A percentile compares a stretch with the other conserved stretches of the same genome.
phyloP scores from a whole-genome alignment of 192 early-diverging fungal species.

The Spizellomyces punctatus region DNA sequence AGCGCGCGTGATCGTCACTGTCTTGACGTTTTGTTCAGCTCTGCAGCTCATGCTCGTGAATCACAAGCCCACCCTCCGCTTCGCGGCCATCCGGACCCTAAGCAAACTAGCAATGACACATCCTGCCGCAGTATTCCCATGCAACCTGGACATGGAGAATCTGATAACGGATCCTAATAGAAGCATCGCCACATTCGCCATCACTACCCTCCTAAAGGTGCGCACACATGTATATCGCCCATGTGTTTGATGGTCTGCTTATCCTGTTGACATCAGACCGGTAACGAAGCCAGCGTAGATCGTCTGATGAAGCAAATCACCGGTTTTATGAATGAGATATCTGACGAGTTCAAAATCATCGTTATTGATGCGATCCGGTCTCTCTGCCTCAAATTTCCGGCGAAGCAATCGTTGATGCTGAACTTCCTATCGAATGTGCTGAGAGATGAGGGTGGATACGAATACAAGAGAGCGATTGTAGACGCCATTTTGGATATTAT shows the following conservation, averaged over 20 bases:
- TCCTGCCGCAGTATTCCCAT: conserved; percentile 86
- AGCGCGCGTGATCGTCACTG: not conserved
- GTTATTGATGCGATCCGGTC: conserved; percentile 98
- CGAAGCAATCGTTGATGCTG: conserved; percentile 92
- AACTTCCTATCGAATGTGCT: conserved; percentile 89
- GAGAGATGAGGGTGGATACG: conserved; percentile 97
- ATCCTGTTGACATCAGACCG: conserved; percentile 64
- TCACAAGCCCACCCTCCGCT: conserved; percentile 89
- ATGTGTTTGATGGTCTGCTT: not conserved
- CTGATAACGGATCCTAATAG: conserved; percentile 96
- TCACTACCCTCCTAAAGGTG: conserved; percentile 93
- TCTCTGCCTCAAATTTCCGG: conserved; percentile 95
- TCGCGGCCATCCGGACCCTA: conserved; percentile 97
- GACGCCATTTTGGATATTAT: conserved; percentile 97
- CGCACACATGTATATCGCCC: conserved; percentile 12
- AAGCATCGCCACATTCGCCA: conserved; percentile 97
- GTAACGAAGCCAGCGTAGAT: conserved; percentile 96
- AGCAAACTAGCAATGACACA: conserved; percentile 90
- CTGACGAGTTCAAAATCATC: conserved; percentile 99
- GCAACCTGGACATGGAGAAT: conserved; percentile 99
- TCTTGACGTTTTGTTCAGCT: conserved; percentile 42
- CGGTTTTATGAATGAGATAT: conserved; percentile 97
- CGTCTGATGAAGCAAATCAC: conserved; percentile 99
- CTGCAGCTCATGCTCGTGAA: conserved; percentile 93
- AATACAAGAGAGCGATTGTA: conserved; percentile 95